Conservation (phyloP, 352 stramenopile genomes). For the Globisporangium iwayamae region DNA sequence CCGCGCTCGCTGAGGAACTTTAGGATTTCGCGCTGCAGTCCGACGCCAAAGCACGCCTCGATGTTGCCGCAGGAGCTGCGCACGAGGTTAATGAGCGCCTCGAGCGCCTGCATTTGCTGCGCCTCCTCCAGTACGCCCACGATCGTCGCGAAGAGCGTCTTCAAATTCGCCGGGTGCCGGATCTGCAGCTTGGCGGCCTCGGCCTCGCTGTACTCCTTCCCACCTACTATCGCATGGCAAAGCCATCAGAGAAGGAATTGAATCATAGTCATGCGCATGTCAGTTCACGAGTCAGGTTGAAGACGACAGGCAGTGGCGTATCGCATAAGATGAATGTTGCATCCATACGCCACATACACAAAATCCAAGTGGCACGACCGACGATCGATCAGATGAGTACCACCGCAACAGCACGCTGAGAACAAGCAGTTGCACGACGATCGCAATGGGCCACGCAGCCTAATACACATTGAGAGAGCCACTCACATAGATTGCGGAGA, state of each 20-base stretch:
- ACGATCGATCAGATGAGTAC: slow-evolving; percentile 5
- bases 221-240: slow-evolving; percentile 24
- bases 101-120: slow-evolving; percentile 64
- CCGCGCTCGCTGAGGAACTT: slow-evolving; percentile 65
- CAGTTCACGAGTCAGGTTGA: neutral
- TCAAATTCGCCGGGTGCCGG: slow-evolving; percentile 53
- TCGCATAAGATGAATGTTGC: slow-evolving; percentile 1
- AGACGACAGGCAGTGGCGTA: neutral
- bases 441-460: neutral
- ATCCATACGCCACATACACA: neutral
- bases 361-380: neutral
- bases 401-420: slow-evolving; percentile 1
- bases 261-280: neutral
- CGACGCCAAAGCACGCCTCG: slow-evolving; percentile 65
- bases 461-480: neutral
- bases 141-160: slow-evolving; percentile 60
- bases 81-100: slow-evolving; percentile 75
- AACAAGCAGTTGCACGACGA: slow-evolving; percentile 5
- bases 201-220: slow-evolving; percentile 54
- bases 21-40: slow-evolving; percentile 70
- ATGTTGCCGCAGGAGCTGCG: slow-evolving; percentile 74
- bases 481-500: slow-evolving; percentile 19
- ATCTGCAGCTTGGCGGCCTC: slow-evolving; percentile 65
- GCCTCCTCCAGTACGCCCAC: slow-evolving; percentile 60
- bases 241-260: neutral